Evolutionary conservation across 805 yeast genomes (phyloP), one percentile per base, ranked within the genome.

Genomic region (Lachancea lanzarotensis): DNA sequence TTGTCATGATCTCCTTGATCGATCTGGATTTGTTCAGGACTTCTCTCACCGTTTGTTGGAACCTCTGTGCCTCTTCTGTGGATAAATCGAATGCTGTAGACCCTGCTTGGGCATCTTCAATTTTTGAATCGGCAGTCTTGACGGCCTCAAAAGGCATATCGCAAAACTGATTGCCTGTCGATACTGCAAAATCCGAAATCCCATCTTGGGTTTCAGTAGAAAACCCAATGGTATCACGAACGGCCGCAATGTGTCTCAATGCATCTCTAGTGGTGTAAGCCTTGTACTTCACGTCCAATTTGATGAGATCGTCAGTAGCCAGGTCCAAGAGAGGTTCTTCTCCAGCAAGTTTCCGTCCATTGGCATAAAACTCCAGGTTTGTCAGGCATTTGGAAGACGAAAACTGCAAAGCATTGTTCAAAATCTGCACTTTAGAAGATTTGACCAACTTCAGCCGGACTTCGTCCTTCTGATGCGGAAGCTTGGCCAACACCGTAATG

Each of bases 171-270:
- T 60, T 50, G 20, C 62, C 62, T 8, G 64, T 56, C 8, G 68
- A 61, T 30, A 56, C 46, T 1, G 67, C 62, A 52, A 51, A 63
- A 17, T 61, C 63, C 18, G 67, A 54, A 18, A 62, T 38, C 13
- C 54, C 58, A 45, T 65, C 69, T 2, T 49, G 57, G 18, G 60
- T 47, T 45, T 63, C 69, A 20, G 60, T 49, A 11, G 57, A 45
- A 44, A 65, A 63, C 1, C 69, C 69, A 38, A 64, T 43, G 35
- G 59, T 55, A 35, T 62, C 65, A 48, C 67, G 64, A 35, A 62
- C 51, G 22, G 56, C 52, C 15, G 59, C 40, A 7, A 62, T 47
- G 46, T 65, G 67, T 45, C 52, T 57, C 34, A 60, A 44, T n/a
- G 56, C 62, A 17, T 60, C 63, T 43, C 60, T 59, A 9, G 56